phyloP scores from a whole-genome alignment of 2,329 filamentous ascomycete genomes.

The Sporothrix mexicana region DNA sequence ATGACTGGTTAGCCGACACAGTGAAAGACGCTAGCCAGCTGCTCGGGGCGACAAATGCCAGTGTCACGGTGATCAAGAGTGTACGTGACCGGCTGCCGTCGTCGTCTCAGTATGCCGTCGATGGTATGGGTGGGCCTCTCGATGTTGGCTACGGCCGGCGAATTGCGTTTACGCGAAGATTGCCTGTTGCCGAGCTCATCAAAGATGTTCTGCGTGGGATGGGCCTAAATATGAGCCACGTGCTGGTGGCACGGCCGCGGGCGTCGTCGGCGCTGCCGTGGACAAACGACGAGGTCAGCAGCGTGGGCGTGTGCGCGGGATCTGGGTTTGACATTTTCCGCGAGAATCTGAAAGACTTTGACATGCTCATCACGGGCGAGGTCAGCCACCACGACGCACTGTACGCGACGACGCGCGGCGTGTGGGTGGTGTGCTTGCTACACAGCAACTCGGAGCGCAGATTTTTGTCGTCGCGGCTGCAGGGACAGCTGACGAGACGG shows the following conservation, averaged over 20 bases:
- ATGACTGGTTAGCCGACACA: conserved; percentile 92
- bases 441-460: conserved; percentile 92
- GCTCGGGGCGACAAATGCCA: conserved; percentile 46
- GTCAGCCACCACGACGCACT: conserved; percentile 92
- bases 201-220: conserved; percentile 67
- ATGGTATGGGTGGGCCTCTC: conserved; percentile 46
- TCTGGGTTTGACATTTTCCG: conserved; percentile 81
- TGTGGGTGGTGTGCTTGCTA: conserved; percentile 82
- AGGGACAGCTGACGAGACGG: conserved; percentile 64
- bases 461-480: conserved; percentile 76
- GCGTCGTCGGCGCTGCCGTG: conserved; percentile 41
- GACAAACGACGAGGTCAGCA: conserved; percentile 57
- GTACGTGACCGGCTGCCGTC: conserved; percentile 49
- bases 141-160: conserved; percentile 58
- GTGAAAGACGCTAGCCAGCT: conserved; percentile 52
- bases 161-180: conserved; percentile 49
- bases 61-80: conserved; percentile 49
- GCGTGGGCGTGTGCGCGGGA: conserved; percentile 87
- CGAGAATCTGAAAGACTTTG: conserved; percentile 67
- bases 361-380: conserved; percentile 85
- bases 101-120: not conserved
- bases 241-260: conserved; percentile 47
- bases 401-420: conserved; percentile 81
- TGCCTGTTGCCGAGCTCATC: conserved; percentile 53
- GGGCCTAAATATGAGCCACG: conserved; percentile 60